A percentile compares a stretch with the other conserved stretches of the same genome.
phyloP scores from a whole-genome alignment of 140 eudicot species.

The Flaveria floridana region DNA sequence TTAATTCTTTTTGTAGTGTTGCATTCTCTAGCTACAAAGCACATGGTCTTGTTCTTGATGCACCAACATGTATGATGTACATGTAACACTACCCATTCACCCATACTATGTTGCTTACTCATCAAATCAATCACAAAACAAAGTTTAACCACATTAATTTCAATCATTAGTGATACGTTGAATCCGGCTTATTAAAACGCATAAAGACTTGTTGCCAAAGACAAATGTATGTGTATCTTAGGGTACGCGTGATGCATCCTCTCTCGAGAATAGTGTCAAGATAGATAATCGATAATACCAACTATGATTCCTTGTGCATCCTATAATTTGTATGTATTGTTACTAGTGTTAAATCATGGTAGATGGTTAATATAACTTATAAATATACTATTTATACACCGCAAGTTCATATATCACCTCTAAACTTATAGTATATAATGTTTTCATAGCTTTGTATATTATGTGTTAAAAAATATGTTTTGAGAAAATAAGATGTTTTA shows the following conservation, averaged over 20 bases:
- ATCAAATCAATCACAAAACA: conserved; percentile 14
- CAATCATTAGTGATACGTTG: conserved; percentile 1
- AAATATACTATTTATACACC: background rate
- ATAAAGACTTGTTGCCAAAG: conserved; percentile 5
- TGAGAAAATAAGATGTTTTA: too few relatives aligned
- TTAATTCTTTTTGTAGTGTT: conserved; percentile 8
- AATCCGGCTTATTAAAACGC: background rate
- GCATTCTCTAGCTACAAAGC: conserved; percentile 24
- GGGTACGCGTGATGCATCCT: background rate
- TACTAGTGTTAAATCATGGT: background rate
- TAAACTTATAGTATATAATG: too few relatives aligned
- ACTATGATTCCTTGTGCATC: background rate
- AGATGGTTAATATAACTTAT: background rate
- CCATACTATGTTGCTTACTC: conserved; percentile 22
- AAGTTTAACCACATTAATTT: background rate
- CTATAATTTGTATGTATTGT: background rate
- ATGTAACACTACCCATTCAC: conserved; percentile 24
- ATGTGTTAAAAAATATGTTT: too few relatives aligned
- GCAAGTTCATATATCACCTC: too few relatives aligned
- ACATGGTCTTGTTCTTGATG: conserved; percentile 29
- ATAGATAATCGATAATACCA: background rate
- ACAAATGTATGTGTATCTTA: background rate
- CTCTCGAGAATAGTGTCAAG: background rate
- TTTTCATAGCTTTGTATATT: too few relatives aligned
- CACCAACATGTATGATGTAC: conserved; percentile 22